Conservation (phyloP, 768 basidiomycete genomes). For the Suillus americanus region DNA sequence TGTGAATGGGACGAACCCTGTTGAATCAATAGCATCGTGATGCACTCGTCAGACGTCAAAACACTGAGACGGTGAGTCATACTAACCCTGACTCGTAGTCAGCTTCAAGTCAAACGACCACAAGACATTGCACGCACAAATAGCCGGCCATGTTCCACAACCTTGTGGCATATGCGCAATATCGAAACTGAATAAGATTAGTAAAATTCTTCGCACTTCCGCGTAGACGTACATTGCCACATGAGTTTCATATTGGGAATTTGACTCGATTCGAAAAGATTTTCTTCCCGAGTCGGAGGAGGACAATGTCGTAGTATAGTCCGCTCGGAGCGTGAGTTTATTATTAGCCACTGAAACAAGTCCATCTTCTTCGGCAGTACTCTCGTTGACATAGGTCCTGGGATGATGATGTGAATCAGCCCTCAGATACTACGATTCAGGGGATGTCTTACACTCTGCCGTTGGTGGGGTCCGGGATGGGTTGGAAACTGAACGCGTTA, state of each 20-base stretch:
- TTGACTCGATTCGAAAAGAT: constrained; percentile 36
- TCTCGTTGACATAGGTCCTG: constrained; percentile 45
- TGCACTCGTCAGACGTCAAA: constrained; percentile 6
- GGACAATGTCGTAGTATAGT: constrained; percentile 30
- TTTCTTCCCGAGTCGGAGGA: constrained; percentile 33
- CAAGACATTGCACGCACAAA: constrained; percentile 26
- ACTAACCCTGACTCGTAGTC: constrained; percentile 25
- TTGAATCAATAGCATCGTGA: background rate
- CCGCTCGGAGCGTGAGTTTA: constrained; percentile 32
- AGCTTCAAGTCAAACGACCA: background rate
- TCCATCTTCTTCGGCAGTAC: constrained; percentile 52
- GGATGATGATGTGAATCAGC: background rate
- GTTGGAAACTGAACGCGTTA: constrained; percentile 23
- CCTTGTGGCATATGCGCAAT: constrained; percentile 38
- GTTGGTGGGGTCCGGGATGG: constrained; percentile 33
- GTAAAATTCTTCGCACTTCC: background rate
- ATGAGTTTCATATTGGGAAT: constrained; percentile 29
- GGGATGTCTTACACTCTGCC: constrained; percentile 30
- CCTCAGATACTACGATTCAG: background rate
- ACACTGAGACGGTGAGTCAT: background rate
- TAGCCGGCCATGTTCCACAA: constrained; percentile 39
- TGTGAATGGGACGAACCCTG: constrained; percentile 22
- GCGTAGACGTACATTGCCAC: constrained; percentile 30
- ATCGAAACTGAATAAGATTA: constrained; percentile 28
- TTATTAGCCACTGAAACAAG: constrained; percentile 55